phyloP scores from a whole-genome alignment of 176 grass and related monocot genomes.

The Chrysopogon serrulatus region DNA sequence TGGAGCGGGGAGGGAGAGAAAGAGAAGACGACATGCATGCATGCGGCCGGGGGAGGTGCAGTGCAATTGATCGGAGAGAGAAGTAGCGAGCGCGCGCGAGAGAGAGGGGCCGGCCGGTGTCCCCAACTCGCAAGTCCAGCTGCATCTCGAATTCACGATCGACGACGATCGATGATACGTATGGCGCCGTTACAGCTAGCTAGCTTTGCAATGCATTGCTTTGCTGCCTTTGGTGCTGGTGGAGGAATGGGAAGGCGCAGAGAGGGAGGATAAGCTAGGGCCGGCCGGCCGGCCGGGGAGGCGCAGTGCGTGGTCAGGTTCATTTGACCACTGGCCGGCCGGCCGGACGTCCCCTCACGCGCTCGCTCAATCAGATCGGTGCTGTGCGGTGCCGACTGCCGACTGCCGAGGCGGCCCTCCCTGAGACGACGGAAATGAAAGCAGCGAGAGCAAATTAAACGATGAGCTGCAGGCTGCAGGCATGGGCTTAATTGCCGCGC shows the following conservation, averaged over 20 bases:
- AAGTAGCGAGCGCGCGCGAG: too few relatives aligned
- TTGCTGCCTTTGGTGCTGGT: background rate
- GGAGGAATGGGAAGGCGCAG: background rate
- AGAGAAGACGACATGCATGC: conserved; percentile 14
- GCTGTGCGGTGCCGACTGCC: background rate
- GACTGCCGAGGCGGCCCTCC: too few relatives aligned
- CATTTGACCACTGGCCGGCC: background rate
- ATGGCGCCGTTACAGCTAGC: background rate
- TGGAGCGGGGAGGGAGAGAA: background rate
- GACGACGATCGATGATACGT: background rate
- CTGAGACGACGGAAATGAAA: too few relatives aligned
- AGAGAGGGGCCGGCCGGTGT: too few relatives aligned
- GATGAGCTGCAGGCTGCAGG: background rate
- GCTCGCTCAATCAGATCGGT: background rate
- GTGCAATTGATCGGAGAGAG: background rate
- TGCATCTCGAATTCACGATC: background rate
- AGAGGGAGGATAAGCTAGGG: background rate
- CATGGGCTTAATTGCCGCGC: conserved; percentile 22
- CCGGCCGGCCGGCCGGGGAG: too few relatives aligned
- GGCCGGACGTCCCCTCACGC: background rate
- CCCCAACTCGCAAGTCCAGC: background rate
- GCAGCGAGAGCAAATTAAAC: too few relatives aligned
- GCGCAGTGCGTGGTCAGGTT: background rate
- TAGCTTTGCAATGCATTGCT: background rate
- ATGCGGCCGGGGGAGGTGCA: background rate